Evolutionary conservation across 2,329 filamentous ascomycete species (phyloP), one percentile per base, ranked within the genome.

Genomic region (Colletotrichum godetiae): DNA sequence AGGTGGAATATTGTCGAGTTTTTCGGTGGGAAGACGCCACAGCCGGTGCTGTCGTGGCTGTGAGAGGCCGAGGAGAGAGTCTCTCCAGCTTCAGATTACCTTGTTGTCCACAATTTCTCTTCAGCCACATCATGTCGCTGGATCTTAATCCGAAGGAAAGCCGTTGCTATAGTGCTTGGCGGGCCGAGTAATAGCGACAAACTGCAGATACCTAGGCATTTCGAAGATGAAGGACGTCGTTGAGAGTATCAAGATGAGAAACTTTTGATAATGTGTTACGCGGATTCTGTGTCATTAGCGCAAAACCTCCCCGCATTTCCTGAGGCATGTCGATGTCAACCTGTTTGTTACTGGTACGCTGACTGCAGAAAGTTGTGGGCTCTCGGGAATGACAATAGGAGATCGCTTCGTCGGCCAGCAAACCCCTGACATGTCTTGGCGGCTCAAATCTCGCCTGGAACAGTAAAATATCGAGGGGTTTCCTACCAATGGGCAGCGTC

Each of bases 231-330:
- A 22, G 56, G 59, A 55, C 31, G 27, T 42, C 19, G 13, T 35
- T 35, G 58, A 6, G 52, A 15, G 15, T 37, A 19, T 31, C 27
- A 59, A 11, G 27, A 27, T 49, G 42, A 33, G 13, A 22, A 33
- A 3, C 8, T 22, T 22, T 49, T 15, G 19, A 22, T n/a, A 10
- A 11, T 27, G 5, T 46, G 46, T n/a, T 27, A 67, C 42, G 56
- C 22, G 31, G 62, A 33, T 42, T 22, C 52, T 52, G 19, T 68
- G 60, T 65, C 67, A 64, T 59, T 66, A 58, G 67, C 53, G 53
- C 31, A 22, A 15, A n/a, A 35, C 8, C 22, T 57, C 68, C 35
- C 49, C 64, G 63, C 27, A 71, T 49, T 67, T 55, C 33, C 35
- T 46, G 55, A 33, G 31, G 56, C 31, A 22, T 60, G 42, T 70